These are phyloP conservation scores for Adansonia digitata DNA, from an alignment of 345 rosid species.

Conservation along the genomic window DNA sequence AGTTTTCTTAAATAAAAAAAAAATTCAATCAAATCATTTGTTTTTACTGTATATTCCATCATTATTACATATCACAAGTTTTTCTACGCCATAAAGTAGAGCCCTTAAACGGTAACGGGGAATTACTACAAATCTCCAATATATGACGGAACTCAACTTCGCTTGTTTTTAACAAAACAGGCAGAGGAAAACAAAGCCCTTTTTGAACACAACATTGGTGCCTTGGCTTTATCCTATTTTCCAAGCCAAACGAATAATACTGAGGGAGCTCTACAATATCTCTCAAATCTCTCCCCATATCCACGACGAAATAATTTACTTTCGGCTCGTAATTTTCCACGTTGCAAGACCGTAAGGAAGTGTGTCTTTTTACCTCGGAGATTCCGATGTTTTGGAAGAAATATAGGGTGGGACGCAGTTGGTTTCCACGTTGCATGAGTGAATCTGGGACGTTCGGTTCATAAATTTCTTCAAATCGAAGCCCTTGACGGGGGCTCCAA, in stretches of 20 bases:
- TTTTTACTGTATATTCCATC: background rate
- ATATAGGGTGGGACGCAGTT: background rate
- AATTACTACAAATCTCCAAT: background rate
- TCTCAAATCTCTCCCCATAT: constrained; percentile 1
- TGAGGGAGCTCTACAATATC: background rate
- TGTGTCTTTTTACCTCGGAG: background rate
- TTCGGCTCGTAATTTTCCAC: background rate
- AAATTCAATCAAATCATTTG: background rate
- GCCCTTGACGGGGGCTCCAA: background rate
- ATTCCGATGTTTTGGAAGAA: background rate
- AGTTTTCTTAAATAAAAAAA: background rate
- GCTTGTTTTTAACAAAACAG: background rate
- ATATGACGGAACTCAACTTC: background rate
- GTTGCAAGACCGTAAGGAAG: background rate
- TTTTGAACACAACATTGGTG: background rate
- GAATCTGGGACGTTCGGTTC: background rate
- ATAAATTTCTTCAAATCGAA: background rate
- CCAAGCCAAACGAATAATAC: background rate
- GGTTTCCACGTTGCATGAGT: background rate
- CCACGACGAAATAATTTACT: background rate
- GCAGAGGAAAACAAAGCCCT: background rate
- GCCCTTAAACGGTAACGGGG: background rate
- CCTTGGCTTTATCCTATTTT: constrained; percentile 1
- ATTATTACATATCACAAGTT: background rate
- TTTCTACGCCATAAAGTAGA: background rate